Evolutionary conservation across 208 protist species (phyloP).

Genomic region (Wallacemonas sp.): DNA sequence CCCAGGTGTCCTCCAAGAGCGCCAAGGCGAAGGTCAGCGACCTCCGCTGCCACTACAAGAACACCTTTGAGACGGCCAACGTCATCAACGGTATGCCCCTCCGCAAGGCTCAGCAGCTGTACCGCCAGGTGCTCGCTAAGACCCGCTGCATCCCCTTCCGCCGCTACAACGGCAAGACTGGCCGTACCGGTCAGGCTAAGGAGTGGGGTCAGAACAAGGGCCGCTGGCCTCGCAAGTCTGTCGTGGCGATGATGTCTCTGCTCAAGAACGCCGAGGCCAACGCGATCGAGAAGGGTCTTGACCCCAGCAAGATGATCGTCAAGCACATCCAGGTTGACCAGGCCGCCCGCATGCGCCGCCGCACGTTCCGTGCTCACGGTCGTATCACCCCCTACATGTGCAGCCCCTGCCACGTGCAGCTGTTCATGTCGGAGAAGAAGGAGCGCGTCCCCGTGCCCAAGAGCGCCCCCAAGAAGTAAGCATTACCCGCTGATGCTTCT

Average conservation of each 20-base stretch:
- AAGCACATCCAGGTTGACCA: conserved; percentile 93
- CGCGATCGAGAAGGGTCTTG: conserved; percentile 86
- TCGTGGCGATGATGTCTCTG: conserved; percentile 87
- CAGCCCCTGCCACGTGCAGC: conserved; percentile 88
- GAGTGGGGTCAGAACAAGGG: conserved; percentile 92
- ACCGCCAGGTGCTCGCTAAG: conserved; percentile 94
- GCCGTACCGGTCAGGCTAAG: conserved; percentile 92
- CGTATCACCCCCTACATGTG: conserved; percentile 94
- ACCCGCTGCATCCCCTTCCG: conserved; percentile 95
- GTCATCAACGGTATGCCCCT: conserved; percentile 93
- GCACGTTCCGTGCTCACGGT: conserved; percentile 95
- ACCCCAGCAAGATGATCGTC: conserved; percentile 92
- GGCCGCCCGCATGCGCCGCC: conserved; percentile 89
- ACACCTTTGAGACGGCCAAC: conserved; percentile 93
- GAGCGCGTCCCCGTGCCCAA: conserved; percentile 80
- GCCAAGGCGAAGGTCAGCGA: conserved; percentile 89
- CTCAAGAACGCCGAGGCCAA: conserved; percentile 95
- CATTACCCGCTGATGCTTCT: conserved; percentile 9
- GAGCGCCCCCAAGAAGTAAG: conserved; percentile 84
- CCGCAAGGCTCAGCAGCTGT: conserved; percentile 91
- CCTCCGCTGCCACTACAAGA: conserved; percentile 94
- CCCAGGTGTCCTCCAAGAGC: conserved; percentile 87
- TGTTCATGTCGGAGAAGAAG: conserved; percentile 84
- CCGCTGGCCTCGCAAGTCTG: conserved; percentile 95
- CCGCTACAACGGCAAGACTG: conserved; percentile 92